Conservation (phyloP, 768 basidiomycete species). For the Pulveroboletus sp. region DNA sequence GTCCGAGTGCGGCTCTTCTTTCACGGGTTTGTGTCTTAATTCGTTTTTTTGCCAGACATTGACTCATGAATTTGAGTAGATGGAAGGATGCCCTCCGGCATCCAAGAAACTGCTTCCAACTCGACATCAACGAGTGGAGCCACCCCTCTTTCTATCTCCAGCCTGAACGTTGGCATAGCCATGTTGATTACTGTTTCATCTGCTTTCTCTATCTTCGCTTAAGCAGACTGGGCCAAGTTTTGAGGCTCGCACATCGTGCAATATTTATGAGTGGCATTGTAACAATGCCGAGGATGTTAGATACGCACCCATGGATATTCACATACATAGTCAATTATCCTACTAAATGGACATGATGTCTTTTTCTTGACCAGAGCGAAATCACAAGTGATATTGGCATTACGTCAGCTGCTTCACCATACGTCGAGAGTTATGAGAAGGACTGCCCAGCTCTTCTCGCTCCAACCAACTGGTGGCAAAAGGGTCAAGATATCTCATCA, state of each 20-base stretch:
- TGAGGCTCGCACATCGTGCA: neutral
- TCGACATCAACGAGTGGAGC: conserved; percentile 21
- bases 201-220: conserved; percentile 35
- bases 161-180: conserved; percentile 24
- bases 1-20: conserved; percentile 46
- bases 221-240: conserved; percentile 3
- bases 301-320: neutral
- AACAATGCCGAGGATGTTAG: neutral
- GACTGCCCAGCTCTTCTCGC: neutral
- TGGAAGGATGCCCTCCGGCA: conserved; percentile 28
- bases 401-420: conserved; percentile 19
- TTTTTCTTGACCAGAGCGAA: neutral
- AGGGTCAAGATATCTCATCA: conserved; percentile 1
- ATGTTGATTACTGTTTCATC: conserved; percentile 34
- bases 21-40: conserved; percentile 44
- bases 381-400: neutral
- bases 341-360: too few species aligned
- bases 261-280: neutral
- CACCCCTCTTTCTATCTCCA: conserved; percentile 17
- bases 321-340: neutral
- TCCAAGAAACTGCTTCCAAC: conserved; percentile 24
- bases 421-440: neutral
- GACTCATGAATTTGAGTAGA: conserved; percentile 20
- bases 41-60: neutral
- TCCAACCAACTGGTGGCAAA: neutral